Percentiles rank a stretch among this genome's conserved stretches.
phyloP scores from a whole-genome alignment of 306 rosid species.

The Cucurbita ficifolia region DNA sequence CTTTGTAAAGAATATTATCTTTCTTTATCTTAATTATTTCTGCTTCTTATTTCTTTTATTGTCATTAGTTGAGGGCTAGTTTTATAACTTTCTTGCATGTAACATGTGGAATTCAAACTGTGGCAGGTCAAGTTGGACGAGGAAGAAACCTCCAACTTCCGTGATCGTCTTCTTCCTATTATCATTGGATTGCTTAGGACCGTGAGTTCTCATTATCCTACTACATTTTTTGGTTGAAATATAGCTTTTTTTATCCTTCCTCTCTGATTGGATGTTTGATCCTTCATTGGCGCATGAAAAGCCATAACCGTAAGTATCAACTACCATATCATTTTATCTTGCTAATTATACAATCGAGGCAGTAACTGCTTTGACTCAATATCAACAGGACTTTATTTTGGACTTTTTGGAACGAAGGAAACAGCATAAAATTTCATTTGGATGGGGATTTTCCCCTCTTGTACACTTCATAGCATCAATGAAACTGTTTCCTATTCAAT shows the following conservation, averaged over 20 bases:
- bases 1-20: background rate
- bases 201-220: slow-evolving; percentile 33
- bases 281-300: background rate
- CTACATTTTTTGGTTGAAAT: background rate
- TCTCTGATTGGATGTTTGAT: background rate
- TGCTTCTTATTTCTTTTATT: background rate
- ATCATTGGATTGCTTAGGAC: slow-evolving; percentile 97
- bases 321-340: background rate
- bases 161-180: slow-evolving; percentile 78
- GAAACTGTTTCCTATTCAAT: background rate
- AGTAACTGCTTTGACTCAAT: too few species aligned
- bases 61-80: background rate
- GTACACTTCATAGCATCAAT: background rate
- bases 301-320: background rate
- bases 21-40: background rate
- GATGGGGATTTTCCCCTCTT: background rate
- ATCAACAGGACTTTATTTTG: too few species aligned
- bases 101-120: slow-evolving; percentile 14
- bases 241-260: background rate
- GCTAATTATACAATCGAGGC: background rate
- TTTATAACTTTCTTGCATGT: slow-evolving; percentile 10
- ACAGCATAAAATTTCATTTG: background rate
- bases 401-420: too few species aligned
- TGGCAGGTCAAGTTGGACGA: slow-evolving; percentile 66
- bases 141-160: slow-evolving; percentile 60